These are phyloP conservation scores for Monosiga brevicollis DNA, from an alignment of 78 protist genomes.

Conservation along the genomic window DNA sequence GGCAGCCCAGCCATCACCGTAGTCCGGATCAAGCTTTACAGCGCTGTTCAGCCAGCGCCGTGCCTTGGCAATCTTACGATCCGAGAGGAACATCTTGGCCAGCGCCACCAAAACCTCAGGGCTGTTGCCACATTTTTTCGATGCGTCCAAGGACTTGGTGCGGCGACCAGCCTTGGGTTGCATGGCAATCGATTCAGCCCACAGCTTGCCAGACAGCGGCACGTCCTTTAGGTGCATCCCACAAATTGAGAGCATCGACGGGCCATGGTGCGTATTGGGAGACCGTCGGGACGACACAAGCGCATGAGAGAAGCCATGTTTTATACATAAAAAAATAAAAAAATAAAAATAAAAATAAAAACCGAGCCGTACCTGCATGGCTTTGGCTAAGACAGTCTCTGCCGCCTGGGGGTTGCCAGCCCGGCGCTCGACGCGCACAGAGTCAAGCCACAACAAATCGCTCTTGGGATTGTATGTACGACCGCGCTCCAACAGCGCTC, in stretches of 20 bases:
- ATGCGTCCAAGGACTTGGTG: conserved; percentile 60
- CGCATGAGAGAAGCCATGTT: background rate
- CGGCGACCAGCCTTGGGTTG: conserved; percentile 44
- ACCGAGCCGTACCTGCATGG: conserved; percentile 18
- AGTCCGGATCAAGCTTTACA: conserved; percentile 46
- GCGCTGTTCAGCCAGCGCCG: conserved; percentile 79
- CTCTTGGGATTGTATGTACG: conserved; percentile 31
- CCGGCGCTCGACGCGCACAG: conserved; percentile 34
- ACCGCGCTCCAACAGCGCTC: conserved; percentile 65
- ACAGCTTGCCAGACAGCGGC: conserved; percentile 74
- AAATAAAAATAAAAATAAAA: too few relatives aligned
- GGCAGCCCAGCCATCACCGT: conserved; percentile 90
- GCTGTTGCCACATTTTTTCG: conserved; percentile 47
- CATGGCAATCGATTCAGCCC: conserved; percentile 73
- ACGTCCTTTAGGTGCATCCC: too few relatives aligned
- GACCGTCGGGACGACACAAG: background rate
- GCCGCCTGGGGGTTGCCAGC: conserved; percentile 15
- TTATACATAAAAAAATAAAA: background rate
- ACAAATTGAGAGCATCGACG: too few relatives aligned
- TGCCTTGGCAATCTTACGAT: conserved; percentile 70
- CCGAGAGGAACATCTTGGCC: conserved; percentile 73
- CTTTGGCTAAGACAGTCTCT: conserved; percentile 34
- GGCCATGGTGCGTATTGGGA: background rate
- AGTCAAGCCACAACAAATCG: conserved; percentile 63
- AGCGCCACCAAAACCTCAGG: conserved; percentile 41